These are phyloP conservation scores for Venturia aucupariae DNA, from an alignment of 2,329 filamentous ascomycete species.

Conservation along the genomic window DNA sequence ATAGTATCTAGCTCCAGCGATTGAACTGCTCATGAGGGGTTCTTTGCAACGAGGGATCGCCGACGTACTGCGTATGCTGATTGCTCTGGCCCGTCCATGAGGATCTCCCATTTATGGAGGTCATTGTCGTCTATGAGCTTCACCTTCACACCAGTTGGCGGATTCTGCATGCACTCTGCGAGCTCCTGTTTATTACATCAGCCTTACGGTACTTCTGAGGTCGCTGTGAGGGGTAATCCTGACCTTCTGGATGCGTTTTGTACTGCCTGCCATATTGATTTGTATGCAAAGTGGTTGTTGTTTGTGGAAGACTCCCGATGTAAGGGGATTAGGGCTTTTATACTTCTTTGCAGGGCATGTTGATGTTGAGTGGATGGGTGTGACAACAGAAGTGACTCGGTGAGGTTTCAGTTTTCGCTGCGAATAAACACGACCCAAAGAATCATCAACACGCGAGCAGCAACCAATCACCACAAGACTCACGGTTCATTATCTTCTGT, in stretches of 20 bases:
- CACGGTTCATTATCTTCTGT: not conserved
- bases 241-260: constrained; percentile 10
- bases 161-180: constrained; percentile 45
- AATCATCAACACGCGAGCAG: not conserved
- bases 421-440: not conserved
- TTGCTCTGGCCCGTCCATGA: constrained; percentile 55
- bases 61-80: constrained; percentile 54
- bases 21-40: constrained; percentile 7
- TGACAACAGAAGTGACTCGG: not conserved
- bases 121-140: constrained; percentile 52
- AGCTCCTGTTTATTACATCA: constrained; percentile 42
- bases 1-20: not conserved
- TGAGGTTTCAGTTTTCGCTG: not conserved
- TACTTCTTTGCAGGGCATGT: not conserved
- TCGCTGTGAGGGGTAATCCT: not conserved
- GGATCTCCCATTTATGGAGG: constrained; percentile 58
- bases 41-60: constrained; percentile 15
- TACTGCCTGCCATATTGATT: not conserved
- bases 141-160: constrained; percentile 49
- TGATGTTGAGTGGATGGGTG: not conserved
- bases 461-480: not conserved
- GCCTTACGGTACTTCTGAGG: not conserved
- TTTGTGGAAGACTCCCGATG: not conserved
- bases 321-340: not conserved
- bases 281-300: not conserved